Conservation (phyloP, 495 filamentous ascomycete genomes). For the Aspergillus panamensis region DNA sequence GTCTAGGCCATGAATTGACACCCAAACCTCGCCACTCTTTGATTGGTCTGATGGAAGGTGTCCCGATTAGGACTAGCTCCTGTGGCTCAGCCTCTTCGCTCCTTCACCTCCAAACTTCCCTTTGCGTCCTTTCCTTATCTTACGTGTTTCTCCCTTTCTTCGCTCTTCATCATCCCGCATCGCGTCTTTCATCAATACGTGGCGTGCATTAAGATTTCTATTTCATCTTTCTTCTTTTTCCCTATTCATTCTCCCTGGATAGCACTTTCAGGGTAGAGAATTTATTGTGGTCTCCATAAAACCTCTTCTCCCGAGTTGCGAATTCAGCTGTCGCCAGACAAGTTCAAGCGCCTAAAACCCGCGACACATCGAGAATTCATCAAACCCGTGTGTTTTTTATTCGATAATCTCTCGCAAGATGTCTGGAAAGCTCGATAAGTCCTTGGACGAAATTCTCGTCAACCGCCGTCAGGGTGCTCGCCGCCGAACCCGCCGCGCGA, state of each 20-base stretch:
- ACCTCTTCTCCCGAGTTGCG: conserved; percentile 5
- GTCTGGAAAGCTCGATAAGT: conserved; percentile 92
- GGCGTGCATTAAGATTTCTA: neutral
- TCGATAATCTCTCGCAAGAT: conserved; percentile 41
- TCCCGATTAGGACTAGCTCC: conserved; percentile 19
- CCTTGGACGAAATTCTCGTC: conserved; percentile 92
- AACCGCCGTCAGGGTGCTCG: conserved; percentile 59
- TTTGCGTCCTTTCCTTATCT: conserved; percentile 12
- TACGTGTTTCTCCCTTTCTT: conserved; percentile 14
- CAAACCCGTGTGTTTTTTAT: conserved; percentile 4
- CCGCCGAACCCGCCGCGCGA: conserved; percentile 50
- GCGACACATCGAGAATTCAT: conserved; percentile 9
- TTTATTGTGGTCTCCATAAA: neutral
- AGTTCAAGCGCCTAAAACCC: conserved; percentile 6
- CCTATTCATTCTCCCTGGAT: conserved; percentile 12
- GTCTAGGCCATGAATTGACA: too few species aligned
- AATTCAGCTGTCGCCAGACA: conserved; percentile 4
- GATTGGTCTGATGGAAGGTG: neutral
- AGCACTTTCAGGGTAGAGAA: neutral
- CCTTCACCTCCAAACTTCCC: conserved; percentile 17
- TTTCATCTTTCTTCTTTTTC: conserved; percentile 20
- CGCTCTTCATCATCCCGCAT: conserved; percentile 20
- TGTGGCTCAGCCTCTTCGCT: conserved; percentile 3
- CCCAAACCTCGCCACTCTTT: neutral
- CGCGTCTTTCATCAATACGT: conserved; percentile 19